These are phyloP conservation scores for Thelephora terrestris DNA, from an alignment of 1,284 basidiomycete genomes.

Conservation along the genomic window DNA sequence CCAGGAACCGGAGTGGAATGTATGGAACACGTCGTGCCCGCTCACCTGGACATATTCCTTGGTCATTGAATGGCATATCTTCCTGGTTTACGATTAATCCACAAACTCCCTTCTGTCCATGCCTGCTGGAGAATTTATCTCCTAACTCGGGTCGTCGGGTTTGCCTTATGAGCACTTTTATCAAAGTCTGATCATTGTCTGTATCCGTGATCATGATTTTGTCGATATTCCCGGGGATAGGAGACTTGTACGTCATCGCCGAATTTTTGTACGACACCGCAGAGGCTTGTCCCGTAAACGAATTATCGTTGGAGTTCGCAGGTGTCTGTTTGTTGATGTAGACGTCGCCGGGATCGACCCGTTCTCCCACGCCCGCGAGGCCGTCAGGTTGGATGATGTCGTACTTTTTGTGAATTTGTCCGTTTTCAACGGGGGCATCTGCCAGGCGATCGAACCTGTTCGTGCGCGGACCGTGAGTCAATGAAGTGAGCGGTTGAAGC, in stretches of 20 bases:
- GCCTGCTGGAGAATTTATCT: slow-evolving; percentile 97
- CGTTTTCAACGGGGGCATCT: slow-evolving; percentile 80
- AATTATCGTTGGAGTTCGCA: slow-evolving; percentile 79
- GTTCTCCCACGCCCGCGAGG: slow-evolving; percentile 89
- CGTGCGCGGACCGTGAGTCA: not conserved
- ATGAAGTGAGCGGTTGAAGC: not conserved
- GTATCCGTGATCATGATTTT: slow-evolving; percentile 97
- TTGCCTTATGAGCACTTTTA: slow-evolving; percentile 98
- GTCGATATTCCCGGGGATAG: slow-evolving; percentile 91
- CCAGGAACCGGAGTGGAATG: not conserved
- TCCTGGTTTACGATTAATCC: slow-evolving; percentile 97
- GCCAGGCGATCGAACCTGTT: slow-evolving; percentile 85
- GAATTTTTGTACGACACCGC: slow-evolving; percentile 82
- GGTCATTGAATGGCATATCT: slow-evolving; percentile 99
- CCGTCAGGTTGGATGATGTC: slow-evolving; percentile 90
- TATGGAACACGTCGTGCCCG: slow-evolving; percentile 2
- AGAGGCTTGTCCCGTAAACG: slow-evolving; percentile 70
- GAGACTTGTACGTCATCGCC: slow-evolving; percentile 87
- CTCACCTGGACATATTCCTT: slow-evolving; percentile 85
- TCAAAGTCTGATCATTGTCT: slow-evolving; percentile 91
- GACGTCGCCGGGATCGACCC: slow-evolving; percentile 88
- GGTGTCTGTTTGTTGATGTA: slow-evolving; percentile 98
- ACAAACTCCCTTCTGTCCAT: slow-evolving; percentile 99
- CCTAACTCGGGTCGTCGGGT: slow-evolving; percentile 94
- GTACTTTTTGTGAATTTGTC: slow-evolving; percentile 72